These are phyloP conservation scores for Lachancea meyersii DNA, from an alignment of 805 yeast species.

Conservation along the genomic window DNA sequence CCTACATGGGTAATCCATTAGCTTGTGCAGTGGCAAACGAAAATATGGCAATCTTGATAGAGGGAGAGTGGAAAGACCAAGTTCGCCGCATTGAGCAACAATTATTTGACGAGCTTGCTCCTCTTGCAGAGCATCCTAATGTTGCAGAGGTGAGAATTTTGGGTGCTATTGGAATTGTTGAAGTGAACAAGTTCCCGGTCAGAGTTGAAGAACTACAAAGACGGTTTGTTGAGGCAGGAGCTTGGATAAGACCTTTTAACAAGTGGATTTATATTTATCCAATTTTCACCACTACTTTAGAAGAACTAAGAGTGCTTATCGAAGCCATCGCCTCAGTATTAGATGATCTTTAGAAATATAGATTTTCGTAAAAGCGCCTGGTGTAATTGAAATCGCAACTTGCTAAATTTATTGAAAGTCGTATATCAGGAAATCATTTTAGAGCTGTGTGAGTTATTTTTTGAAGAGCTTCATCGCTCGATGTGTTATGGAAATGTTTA, in stretches of 20 bases:
- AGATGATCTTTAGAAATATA: not conserved
- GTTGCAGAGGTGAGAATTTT: slow-evolving; percentile 18
- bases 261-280: slow-evolving; percentile 24
- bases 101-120: slow-evolving; percentile 14
- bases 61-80: slow-evolving; percentile 21
- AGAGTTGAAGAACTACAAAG: slow-evolving; percentile 10
- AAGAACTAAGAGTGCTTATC: slow-evolving; percentile 8
- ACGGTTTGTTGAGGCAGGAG: slow-evolving; percentile 13
- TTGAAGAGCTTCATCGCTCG: too few relatives aligned
- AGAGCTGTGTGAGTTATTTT: too few relatives aligned
- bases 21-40: slow-evolving; percentile 24
- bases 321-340: not conserved
- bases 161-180: slow-evolving; percentile 24
- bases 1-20: slow-evolving; percentile 28
- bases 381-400: too few relatives aligned
- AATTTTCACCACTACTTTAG: slow-evolving; percentile 19
- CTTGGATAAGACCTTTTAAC: slow-evolving; percentile 24
- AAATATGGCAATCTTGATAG: slow-evolving; percentile 18
- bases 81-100: slow-evolving; percentile 17
- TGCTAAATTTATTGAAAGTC: too few relatives aligned
- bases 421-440: too few relatives aligned
- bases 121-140: slow-evolving; percentile 1
- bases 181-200: slow-evolving; percentile 5
- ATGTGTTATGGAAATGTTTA: too few relatives aligned
- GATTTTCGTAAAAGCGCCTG: not conserved